Evolutionary conservation across 23 red algal species (phyloP).

Genomic region (Cyanidium caldarium): DNA sequence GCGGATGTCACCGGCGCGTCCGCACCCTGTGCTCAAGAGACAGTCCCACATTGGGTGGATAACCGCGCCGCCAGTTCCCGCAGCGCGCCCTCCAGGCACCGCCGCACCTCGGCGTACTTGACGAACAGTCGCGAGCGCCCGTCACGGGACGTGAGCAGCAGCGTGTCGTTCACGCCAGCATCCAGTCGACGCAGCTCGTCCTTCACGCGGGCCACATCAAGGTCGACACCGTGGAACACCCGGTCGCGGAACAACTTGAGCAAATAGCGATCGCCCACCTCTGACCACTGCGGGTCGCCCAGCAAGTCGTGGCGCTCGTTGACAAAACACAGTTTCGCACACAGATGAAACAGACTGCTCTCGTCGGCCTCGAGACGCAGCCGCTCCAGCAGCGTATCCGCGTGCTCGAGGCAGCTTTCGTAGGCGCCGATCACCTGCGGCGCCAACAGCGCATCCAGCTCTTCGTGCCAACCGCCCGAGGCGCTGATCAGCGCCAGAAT

Average conservation of each 20-base stretch:
- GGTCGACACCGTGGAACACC: slow-evolving; percentile 51
- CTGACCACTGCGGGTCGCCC: slow-evolving; percentile 46
- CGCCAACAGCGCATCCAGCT: slow-evolving; percentile 14
- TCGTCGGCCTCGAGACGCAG: slow-evolving; percentile 33
- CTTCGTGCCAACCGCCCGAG: not conserved
- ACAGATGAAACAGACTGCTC: slow-evolving; percentile 32
- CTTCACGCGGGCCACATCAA: slow-evolving; percentile 54
- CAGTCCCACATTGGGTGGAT: no score
- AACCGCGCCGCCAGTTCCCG: not conserved
- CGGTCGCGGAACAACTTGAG: slow-evolving; percentile 75
- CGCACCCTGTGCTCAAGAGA: no score
- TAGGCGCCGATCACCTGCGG: slow-evolving; percentile 27
- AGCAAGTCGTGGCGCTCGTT: slow-evolving; percentile 41
- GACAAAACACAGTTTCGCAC: slow-evolving; percentile 30
- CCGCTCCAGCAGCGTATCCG: slow-evolving; percentile 21
- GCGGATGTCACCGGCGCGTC: no score
- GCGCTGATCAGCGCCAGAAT: slow-evolving; percentile 15
- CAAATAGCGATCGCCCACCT: slow-evolving; percentile 52
- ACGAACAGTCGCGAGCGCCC: slow-evolving; percentile 35
- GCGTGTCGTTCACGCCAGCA: slow-evolving; percentile 29
- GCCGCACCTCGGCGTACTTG: slow-evolving; percentile 43
- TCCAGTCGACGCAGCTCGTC: slow-evolving; percentile 52
- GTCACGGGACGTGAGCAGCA: slow-evolving; percentile 52
- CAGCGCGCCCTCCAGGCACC: slow-evolving; percentile 21
- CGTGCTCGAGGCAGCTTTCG: slow-evolving; percentile 38